Conservation (phyloP, 306 rosid species). For the Pterocarpus santalinus region DNA sequence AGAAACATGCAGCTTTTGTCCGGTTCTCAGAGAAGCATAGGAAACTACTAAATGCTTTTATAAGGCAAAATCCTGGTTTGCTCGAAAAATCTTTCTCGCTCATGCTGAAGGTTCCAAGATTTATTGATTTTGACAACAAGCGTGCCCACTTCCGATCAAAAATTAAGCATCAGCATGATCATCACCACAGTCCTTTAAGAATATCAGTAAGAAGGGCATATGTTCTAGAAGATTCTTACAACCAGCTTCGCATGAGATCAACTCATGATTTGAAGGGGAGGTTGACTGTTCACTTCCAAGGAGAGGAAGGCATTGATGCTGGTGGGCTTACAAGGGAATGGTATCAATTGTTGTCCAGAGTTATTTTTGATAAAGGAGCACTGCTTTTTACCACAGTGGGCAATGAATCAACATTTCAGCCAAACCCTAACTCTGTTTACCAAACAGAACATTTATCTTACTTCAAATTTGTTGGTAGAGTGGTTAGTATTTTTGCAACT, state of each 20-base stretch:
- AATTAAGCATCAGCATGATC: slow-evolving; percentile 97
- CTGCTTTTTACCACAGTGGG: slow-evolving; percentile 97
- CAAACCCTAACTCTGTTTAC: slow-evolving; percentile 97
- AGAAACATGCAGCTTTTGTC: slow-evolving; percentile 80
- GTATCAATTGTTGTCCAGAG: slow-evolving; percentile 96
- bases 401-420: slow-evolving; percentile 98
- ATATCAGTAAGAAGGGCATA: slow-evolving; percentile 97
- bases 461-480: slow-evolving; percentile 98
- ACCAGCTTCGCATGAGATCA: slow-evolving; percentile 95
- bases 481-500: slow-evolving; percentile 69
- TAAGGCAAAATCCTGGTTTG: slow-evolving; percentile 98
- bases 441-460: slow-evolving; percentile 99
- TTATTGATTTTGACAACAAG: slow-evolving; percentile 95
- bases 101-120: slow-evolving; percentile 94
- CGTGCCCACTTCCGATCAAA: slow-evolving; percentile 97
- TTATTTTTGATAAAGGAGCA: slow-evolving; percentile 98
- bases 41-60: slow-evolving; percentile 92
- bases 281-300: slow-evolving; percentile 98
- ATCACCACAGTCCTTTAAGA: slow-evolving; percentile 93
- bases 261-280: slow-evolving; percentile 91
- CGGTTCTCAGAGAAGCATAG: slow-evolving; percentile 96
- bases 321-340: slow-evolving; percentile 99
- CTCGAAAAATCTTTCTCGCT: slow-evolving; percentile 95
- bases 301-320: slow-evolving; percentile 99
- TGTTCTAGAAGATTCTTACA: slow-evolving; percentile 96